Base-by-base conservation (phyloP, 768 basidiomycete species). In the Lentinus brumalis region DNA sequence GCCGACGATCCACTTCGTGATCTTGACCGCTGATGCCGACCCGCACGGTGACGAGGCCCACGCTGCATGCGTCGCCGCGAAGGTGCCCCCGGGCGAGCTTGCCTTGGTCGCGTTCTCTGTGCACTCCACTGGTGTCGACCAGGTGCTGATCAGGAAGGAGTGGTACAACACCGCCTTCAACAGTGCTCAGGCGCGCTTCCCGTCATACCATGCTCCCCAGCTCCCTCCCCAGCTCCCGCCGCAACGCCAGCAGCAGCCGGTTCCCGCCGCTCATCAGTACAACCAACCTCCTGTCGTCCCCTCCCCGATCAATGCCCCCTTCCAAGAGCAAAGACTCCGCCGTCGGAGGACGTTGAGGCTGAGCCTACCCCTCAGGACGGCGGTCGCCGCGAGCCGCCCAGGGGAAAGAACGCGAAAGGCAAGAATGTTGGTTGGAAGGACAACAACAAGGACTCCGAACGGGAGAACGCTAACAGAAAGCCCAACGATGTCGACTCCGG, bases 41-140 rank as follows among this genome's bases (percentile, higher is more conserved):
- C 91, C 91, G 3, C 82, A 84, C 58, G 91, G 91, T 14, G 87
- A 89, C 55, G 91, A 93, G 72, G 90, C 91, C 0, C 86, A 88
- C 67, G 91, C 91, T 10, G 91, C 91, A 6, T 93, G 91, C 64
- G 80, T 91, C 21, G 91, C 91, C 3, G 91, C 91, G 3, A 92
- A 92, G 68, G 80, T 92, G 5, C 79, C 82, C 6, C 85, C 87
- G 1, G 88, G 89, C 42, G 88, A 92, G 64, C 77, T 93, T 40
- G 90, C 91, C 29, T 79, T 94, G 53, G 89, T 92, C 5, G 91
- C 90, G 32, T 94, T 93, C 75, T 91, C 89, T 2, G 91, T 94
- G n/a, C 92, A 94, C 70, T 87, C 89, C 16, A 85, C 83, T n/a
- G 92, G 92, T 40, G 92, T 94, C 14, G 92, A 94, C 69, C 92